Evolutionary conservation across 2,329 filamentous ascomycete genomes (phyloP).

Genomic region (Neophaeococcomyces aloes): DNA sequence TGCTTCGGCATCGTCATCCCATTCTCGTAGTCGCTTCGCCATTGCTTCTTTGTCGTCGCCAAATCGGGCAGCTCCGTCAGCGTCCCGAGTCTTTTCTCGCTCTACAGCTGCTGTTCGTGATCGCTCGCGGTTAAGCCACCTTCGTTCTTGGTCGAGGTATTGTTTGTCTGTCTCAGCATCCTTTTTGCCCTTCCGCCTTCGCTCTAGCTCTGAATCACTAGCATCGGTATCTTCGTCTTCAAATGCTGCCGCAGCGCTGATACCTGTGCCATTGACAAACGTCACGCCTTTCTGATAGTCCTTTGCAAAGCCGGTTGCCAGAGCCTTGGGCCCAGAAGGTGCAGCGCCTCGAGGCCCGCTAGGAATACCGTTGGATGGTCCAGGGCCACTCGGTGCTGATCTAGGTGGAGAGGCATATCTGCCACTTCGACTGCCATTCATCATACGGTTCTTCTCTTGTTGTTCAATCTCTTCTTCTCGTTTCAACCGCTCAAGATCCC

Average conservation of each 20-base stretch:
- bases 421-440: slow-evolving; percentile 53
- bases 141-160: slow-evolving; percentile 74
- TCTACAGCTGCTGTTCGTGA: slow-evolving; percentile 74
- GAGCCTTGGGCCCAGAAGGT: slow-evolving; percentile 59
- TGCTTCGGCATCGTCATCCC: slow-evolving; percentile 81
- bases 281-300: slow-evolving; percentile 67
- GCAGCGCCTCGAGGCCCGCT: slow-evolving; percentile 66
- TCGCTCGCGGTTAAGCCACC: slow-evolving; percentile 83
- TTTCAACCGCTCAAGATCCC: slow-evolving; percentile 77
- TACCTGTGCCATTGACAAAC: slow-evolving; percentile 70
- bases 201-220: slow-evolving; percentile 75
- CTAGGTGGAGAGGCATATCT: slow-evolving; percentile 62
- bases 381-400: slow-evolving; percentile 51
- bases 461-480: slow-evolving; percentile 89
- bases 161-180: slow-evolving; percentile 66
- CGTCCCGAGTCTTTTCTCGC: slow-evolving; percentile 70
- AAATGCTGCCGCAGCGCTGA: slow-evolving; percentile 47
- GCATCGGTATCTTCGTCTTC: slow-evolving; percentile 84
- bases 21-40: slow-evolving; percentile 63
- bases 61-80: slow-evolving; percentile 57
- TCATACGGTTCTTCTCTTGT: slow-evolving; percentile 58
- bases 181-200: slow-evolving; percentile 58
- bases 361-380: slow-evolving; percentile 62
- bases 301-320: slow-evolving; percentile 52
- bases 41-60: slow-evolving; percentile 56